phyloP scores from a whole-genome alignment of 257 asterid genomes.

The Linderniella brevidens region DNA sequence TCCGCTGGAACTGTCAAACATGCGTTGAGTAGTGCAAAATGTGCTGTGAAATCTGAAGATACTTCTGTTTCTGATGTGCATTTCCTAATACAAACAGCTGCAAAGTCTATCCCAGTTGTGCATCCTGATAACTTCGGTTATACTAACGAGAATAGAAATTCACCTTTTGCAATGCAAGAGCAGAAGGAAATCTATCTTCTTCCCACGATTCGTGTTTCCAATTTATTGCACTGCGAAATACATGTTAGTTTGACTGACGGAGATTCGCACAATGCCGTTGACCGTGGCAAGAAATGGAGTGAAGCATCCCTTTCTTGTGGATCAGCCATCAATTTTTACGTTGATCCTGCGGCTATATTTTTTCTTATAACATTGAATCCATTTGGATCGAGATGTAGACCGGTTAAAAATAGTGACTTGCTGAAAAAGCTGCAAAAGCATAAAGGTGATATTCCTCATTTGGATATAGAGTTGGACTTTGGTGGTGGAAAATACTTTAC shows the following conservation, averaged over 20 bases:
- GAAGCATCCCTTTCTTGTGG: conserved; percentile 54
- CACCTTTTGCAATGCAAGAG: conserved; percentile 76
- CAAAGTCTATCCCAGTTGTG: conserved; percentile 55
- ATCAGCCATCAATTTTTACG: conserved; percentile 59
- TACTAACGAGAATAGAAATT: conserved; percentile 29
- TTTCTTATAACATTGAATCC: conserved; percentile 54
- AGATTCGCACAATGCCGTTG: conserved; percentile 33
- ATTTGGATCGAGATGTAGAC: conserved; percentile 51
- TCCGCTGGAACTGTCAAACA: conserved; percentile 32
- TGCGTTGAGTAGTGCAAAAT: conserved; percentile 49
- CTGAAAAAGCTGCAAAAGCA: conserved; percentile 56
- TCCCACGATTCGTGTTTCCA: conserved; percentile 71
- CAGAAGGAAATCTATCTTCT: conserved; percentile 80
- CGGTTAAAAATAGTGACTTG: conserved; percentile 67
- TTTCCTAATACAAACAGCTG: conserved; percentile 64
- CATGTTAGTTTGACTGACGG: conserved; percentile 54
- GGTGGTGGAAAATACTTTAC: conserved; percentile 76
- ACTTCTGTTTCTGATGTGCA: conserved; percentile 36
- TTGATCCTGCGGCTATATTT: conserved; percentile 59
- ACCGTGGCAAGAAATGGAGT: conserved; percentile 27
- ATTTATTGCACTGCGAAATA: conserved; percentile 64
- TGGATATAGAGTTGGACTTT: conserved; percentile 89
- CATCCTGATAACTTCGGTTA: conserved; percentile 60
- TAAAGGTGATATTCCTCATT: conserved; percentile 37
- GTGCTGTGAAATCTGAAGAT: conserved; percentile 53